These are phyloP conservation scores for Erysimum pusillum DNA, from an alignment of 441 rosid genomes.

Conservation along the genomic window DNA sequence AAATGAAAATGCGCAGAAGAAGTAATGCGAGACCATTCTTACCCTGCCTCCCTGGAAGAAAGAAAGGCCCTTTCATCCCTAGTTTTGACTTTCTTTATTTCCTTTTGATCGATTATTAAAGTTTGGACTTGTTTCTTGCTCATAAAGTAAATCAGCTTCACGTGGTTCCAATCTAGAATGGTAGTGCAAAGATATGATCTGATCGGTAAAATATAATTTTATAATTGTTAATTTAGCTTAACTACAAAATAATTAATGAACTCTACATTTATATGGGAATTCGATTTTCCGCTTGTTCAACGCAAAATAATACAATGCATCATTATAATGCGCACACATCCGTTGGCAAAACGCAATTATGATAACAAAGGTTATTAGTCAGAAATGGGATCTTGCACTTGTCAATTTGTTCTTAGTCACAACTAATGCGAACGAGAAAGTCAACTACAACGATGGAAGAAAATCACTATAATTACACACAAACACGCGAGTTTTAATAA, in stretches of 20 bases:
- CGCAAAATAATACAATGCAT: not conserved
- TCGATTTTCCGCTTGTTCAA: not conserved
- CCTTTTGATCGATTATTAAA: not conserved
- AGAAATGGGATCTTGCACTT: constrained; percentile 7
- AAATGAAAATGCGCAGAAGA: too few species aligned
- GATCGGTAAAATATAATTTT: not conserved
- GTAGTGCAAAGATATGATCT: constrained; percentile 21
- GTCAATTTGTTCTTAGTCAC: constrained; percentile 16
- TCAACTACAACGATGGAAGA: constrained; percentile 16
- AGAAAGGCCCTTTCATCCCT: too few species aligned
- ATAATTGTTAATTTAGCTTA: constrained; percentile 4
- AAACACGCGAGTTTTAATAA: not conserved
- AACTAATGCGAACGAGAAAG: constrained; percentile 14
- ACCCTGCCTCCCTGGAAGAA: not conserved
- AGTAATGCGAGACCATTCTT: constrained; percentile 35
- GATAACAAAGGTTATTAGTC: not conserved
- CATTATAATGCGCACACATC: not conserved
- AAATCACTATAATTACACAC: not conserved
- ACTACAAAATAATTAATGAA: not conserved
- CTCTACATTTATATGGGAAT: not conserved
- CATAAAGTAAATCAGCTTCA: constrained; percentile 14
- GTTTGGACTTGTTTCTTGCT: constrained; percentile 38
- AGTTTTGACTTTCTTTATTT: constrained; percentile 30
- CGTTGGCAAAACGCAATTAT: constrained; percentile 17
- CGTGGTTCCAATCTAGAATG: constrained; percentile 30